Evolutionary conservation across 257 asterid genomes (phyloP).

Genomic region (Plantago ovata): DNA sequence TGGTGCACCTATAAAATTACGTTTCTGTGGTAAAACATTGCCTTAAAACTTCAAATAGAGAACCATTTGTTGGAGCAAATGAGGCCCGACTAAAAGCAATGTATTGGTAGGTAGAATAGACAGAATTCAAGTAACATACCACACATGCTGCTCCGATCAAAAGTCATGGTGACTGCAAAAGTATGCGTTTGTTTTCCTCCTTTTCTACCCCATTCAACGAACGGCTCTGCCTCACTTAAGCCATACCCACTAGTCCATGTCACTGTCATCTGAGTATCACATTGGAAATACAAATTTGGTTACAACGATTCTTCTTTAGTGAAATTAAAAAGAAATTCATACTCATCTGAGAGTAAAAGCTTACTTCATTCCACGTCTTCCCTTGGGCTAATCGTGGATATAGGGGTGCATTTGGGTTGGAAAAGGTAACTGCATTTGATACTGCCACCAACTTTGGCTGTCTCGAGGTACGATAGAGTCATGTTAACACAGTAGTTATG

Average conservation of each 20-base stretch:
- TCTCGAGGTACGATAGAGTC: conserved; percentile 5
- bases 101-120: background rate
- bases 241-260: conserved; percentile 94
- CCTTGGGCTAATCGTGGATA: conserved; percentile 97
- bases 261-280: conserved; percentile 69
- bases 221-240: conserved; percentile 55
- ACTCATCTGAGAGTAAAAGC: conserved; percentile 18
- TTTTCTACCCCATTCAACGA: conserved; percentile 80
- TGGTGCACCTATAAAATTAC: conserved; percentile 61
- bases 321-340: conserved; percentile 1
- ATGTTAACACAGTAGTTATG: too few relatives aligned
- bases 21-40: background rate
- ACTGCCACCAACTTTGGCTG: conserved; percentile 86
- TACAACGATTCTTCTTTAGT: background rate
- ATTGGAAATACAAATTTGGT: conserved; percentile 16
- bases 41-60: background rate
- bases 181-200: conserved; percentile 49
- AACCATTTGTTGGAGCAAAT: background rate
- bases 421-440: conserved; percentile 61
- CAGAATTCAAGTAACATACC: conserved; percentile 39
- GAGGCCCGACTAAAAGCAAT: background rate
- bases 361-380: conserved; percentile 80
- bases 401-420: conserved; percentile 81
- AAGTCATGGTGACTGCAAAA: conserved; percentile 77
- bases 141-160: conserved; percentile 76